Evolutionary conservation across 1,139 yeast genomes (phyloP), one percentile per base, ranked within the genome.

Genomic region (Blastobotrys illinoisensis): DNA sequence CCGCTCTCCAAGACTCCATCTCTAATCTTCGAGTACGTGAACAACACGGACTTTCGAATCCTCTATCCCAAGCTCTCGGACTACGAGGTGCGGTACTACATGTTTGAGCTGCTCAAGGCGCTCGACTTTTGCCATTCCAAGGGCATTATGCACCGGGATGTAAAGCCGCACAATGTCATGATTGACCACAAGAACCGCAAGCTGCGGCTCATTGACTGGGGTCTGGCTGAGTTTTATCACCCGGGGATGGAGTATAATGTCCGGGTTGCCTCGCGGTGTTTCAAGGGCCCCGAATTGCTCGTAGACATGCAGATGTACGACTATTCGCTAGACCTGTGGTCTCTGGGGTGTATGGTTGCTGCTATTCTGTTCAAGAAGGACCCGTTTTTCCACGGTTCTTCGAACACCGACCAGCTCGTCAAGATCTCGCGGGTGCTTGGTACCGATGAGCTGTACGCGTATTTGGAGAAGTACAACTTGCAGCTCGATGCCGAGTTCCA

Each of bases 81-180:
- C 65, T 72, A 73, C 56, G 97, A 91, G 67, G 85, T 90, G 62
- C 80, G 90, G 61, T 89, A 72, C 71, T 91, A 91, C 72, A 89
- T 91, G 84, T 85, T 79, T 61, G 95, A 90, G 71, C 76, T 91
- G 59, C 76, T 91, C 62, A 81, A 79, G 51, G 98, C 97, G 0
- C 76, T 91, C 61, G 97, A 91, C 69, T 91, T 80, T 69, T 85
- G 90, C 24, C 98, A 91, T 72, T 88, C 96, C 4, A 87, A 86
- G 88, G 98, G 98, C 24, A 89, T 91, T 57, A 91, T 91, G 86
- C 98, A 91, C 71, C 79, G 98, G 68, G 98, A 91, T 71, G 97
- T 91, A 58, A 91, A 91, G 69, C 98, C 98, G 11, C 97, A 91
- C 68, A 91, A 91, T 67, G 91, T 91, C 52, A 91, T 91, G 97